Evolutionary conservation across 83 land plant species (phyloP).

Genomic region (Isoetes engelmannii): DNA sequence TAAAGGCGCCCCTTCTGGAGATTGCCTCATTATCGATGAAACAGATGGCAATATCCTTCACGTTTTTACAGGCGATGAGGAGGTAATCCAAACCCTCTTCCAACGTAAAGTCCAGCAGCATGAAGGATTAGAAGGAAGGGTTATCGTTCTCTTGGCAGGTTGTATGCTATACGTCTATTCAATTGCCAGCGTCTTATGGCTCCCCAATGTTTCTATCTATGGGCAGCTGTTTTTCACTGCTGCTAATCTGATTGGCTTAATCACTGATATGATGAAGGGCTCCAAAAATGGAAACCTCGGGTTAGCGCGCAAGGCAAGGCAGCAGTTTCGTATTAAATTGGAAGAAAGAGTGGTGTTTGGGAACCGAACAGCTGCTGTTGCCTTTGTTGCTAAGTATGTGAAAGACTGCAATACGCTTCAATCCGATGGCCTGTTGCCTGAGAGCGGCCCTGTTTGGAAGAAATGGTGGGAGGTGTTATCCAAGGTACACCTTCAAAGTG

Average conservation of each 20-base stretch:
- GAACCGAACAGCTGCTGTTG: slow-evolving; percentile 1
- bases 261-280: slow-evolving; percentile 1
- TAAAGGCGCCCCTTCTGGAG: not conserved
- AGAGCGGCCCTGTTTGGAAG: slow-evolving; percentile 1
- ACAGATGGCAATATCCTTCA: not conserved
- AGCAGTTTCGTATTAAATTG: not conserved
- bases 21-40: not conserved
- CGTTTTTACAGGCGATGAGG: not conserved
- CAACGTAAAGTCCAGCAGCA: not conserved
- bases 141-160: not conserved
- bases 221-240: not conserved
- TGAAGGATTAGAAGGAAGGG: not conserved
- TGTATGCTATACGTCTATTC: not conserved
- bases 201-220: slow-evolving; percentile 5
- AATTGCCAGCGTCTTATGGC: slow-evolving; percentile 5
- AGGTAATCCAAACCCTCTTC: not conserved
- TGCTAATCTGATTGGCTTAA: not conserved
- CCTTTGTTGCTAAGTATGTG: not conserved
- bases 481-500: too few relatives aligned
- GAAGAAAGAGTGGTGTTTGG: not conserved
- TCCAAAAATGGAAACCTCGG: slow-evolving; percentile 5
- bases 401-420: not conserved
- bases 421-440: not conserved
- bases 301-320: not conserved
- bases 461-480: slow-evolving; percentile 9